Percentiles rank a stretch among this genome's conserved stretches.
Evolutionary conservation across 2,329 filamentous ascomycete species (phyloP).

Genomic region (Aureobasidium sp.): DNA sequence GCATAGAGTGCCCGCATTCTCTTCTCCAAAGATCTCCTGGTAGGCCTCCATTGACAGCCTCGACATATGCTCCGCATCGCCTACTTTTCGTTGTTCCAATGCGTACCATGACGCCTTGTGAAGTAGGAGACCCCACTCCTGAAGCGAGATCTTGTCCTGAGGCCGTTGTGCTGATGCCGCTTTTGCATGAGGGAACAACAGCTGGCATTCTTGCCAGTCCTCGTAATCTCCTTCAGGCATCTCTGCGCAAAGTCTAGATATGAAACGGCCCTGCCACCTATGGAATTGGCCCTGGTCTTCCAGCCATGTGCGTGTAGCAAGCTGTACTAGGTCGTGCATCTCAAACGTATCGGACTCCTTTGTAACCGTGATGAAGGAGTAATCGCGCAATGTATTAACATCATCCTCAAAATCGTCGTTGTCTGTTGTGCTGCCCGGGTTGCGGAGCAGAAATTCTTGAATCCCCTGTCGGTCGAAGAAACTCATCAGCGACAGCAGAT

Average conservation of each 20-base stretch:
- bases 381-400: not conserved
- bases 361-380: not conserved
- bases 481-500: not conserved
- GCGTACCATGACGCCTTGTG: not conserved
- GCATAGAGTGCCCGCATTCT: not conserved
- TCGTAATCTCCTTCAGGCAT: not conserved
- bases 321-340: not conserved
- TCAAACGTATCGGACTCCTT: not conserved
- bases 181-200: not conserved
- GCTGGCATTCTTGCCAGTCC: not conserved
- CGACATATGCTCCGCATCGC: not conserved
- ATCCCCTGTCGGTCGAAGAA: not conserved
- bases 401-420: not conserved
- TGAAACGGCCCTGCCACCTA: not conserved
- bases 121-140: not conserved
- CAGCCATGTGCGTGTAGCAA: not conserved
- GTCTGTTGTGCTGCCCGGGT: not conserved
- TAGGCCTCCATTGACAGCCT: not conserved
- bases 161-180: not conserved
- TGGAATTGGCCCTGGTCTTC: not conserved
- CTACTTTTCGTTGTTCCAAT: not conserved
- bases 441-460: not conserved
- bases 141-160: too few relatives aligned
- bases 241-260: not conserved
- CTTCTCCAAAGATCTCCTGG: not conserved